Evolutionary conservation across 331 rosid species (phyloP).

Genomic region (Spiraea crenata): DNA sequence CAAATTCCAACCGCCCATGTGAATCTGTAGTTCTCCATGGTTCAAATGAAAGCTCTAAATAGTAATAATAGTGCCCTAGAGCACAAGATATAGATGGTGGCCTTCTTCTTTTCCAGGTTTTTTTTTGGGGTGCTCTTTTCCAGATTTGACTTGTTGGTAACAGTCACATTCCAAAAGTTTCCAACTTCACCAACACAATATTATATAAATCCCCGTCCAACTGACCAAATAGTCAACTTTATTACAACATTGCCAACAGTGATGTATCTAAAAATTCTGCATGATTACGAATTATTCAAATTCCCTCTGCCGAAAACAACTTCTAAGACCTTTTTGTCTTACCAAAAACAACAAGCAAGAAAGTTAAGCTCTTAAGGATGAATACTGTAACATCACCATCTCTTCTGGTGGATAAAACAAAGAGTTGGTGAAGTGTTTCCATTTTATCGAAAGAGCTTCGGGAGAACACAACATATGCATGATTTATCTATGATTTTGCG

Average conservation of each 20-base stretch:
- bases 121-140: neutral
- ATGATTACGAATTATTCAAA: neutral
- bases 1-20: neutral
- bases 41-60: too few relatives aligned
- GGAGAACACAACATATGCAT: neutral
- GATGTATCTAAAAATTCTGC: neutral
- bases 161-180: neutral
- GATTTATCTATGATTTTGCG: too few relatives aligned
- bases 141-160: conserved; percentile 7
- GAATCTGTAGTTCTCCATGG: neutral
- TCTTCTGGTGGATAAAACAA: neutral
- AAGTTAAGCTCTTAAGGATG: neutral
- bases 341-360: neutral
- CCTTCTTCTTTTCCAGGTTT: neutral
- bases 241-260: neutral
- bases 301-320: neutral
- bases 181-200: neutral
- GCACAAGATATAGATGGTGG: neutral
- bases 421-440: neutral
- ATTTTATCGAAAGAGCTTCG: neutral
- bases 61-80: neutral
- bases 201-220: neutral
- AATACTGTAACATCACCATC: neutral
- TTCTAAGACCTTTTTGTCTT: neutral
- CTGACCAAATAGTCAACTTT: neutral